Conservation (phyloP, 345 rosid species). For the Eucalyptus rudis region DNA sequence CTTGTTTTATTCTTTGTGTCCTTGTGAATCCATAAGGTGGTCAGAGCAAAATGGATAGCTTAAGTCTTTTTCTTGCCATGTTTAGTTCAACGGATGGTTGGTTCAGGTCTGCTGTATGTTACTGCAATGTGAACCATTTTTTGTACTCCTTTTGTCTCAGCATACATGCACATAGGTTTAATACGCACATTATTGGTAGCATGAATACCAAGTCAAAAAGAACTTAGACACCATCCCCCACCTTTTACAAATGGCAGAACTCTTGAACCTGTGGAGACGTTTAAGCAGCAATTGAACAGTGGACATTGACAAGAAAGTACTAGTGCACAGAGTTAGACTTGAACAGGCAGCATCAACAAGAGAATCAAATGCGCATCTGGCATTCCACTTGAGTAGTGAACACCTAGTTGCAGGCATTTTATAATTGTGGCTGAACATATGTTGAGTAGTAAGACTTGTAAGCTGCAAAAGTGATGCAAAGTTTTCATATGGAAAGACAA, state of each 20-base stretch:
- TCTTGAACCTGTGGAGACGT: neutral
- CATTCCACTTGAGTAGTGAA: neutral
- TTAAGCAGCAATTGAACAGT: neutral
- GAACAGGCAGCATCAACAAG: neutral
- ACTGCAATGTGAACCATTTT: neutral
- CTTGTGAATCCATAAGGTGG: neutral
- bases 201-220: neutral
- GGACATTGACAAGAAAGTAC: neutral
- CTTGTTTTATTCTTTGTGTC: neutral
- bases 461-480: neutral
- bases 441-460: neutral
- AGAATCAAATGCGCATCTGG: neutral
- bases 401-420: neutral
- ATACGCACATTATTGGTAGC: neutral
- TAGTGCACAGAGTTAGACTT: neutral
- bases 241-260: neutral
- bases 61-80: neutral
- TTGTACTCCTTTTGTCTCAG: neutral
- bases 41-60: neutral
- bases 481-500: neutral
- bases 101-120: neutral
- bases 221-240: neutral
- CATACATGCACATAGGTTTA: neutral
- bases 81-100: neutral
- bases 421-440: neutral